These are phyloP conservation scores for Bruguiera gymnorhiza DNA, from an alignment of 345 rosid genomes.

Conservation along the genomic window DNA sequence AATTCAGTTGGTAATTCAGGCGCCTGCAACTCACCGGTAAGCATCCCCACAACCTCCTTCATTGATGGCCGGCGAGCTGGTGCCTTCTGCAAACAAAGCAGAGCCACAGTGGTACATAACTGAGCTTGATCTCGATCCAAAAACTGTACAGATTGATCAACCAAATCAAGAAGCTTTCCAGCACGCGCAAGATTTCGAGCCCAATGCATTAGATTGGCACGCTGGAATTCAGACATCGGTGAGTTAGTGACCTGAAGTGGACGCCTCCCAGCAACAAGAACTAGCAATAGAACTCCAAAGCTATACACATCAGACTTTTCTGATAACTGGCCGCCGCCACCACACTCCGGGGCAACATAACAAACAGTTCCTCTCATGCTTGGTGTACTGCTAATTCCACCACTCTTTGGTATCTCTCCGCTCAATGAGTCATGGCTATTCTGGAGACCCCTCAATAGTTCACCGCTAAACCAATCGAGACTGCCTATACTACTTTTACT, in stretches of 20 bases:
- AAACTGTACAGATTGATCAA: conserved; percentile 59
- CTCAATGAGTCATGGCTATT: conserved; percentile 63
- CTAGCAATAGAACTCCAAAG: conserved; percentile 68
- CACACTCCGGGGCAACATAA: conserved; percentile 77
- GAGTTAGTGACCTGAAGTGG: conserved; percentile 76
- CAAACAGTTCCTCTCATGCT: conserved; percentile 90
- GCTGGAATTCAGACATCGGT: conserved; percentile 72
- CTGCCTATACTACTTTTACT: conserved; percentile 49
- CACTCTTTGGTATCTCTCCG: conserved; percentile 66
- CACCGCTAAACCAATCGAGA: conserved; percentile 73
- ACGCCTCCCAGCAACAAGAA: conserved; percentile 64
- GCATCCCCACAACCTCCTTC: conserved; percentile 69
- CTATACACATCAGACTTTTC: conserved; percentile 79
- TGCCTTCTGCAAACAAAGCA: conserved; percentile 66
- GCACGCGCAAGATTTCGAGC: conserved; percentile 64
- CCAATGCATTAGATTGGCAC: conserved; percentile 82
- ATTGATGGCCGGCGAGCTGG: conserved; percentile 60
- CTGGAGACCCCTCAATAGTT: conserved; percentile 38
- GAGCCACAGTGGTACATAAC: conserved; percentile 66
- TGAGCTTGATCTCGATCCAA: conserved; percentile 57
- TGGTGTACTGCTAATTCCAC: conserved; percentile 75
- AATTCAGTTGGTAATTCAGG: conserved; percentile 74
- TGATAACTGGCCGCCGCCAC: conserved; percentile 60
- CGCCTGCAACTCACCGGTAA: conserved; percentile 58
- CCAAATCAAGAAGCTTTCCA: conserved; percentile 64